phyloP scores from a whole-genome alignment of 2,329 filamentous ascomycete genomes.

The Botrytis tulipae region DNA sequence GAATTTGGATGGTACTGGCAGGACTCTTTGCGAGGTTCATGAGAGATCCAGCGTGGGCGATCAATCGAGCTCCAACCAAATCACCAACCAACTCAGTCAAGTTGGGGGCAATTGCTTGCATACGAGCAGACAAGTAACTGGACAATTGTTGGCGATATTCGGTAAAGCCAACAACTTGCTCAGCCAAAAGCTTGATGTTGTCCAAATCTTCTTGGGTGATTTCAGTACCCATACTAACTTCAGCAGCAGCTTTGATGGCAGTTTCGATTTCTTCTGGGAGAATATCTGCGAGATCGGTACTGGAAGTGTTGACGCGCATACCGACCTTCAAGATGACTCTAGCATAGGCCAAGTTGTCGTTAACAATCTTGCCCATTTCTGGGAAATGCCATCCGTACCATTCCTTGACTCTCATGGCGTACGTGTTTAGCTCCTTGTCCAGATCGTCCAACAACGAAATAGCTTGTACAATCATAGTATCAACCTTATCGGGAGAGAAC shows the following conservation, averaged over 20 bases:
- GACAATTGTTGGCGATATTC: slow-evolving; percentile 87
- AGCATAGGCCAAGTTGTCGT: slow-evolving; percentile 94
- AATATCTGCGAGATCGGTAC: slow-evolving; percentile 80
- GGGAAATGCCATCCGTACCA: slow-evolving; percentile 99
- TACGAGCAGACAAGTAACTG: slow-evolving; percentile 85
- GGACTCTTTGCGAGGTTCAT: slow-evolving; percentile 94
- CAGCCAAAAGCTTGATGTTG: slow-evolving; percentile 87
- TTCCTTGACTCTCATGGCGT: slow-evolving; percentile 98
- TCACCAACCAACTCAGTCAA: slow-evolving; percentile 90
- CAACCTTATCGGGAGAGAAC: slow-evolving; percentile 97
- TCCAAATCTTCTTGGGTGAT: slow-evolving; percentile 89
- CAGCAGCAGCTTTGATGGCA: slow-evolving; percentile 88
- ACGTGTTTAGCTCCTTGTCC: slow-evolving; percentile 98
- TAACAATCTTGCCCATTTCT: slow-evolving; percentile 93
- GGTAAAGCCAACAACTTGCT: slow-evolving; percentile 89
- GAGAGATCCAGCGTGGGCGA: slow-evolving; percentile 90
- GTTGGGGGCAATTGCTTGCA: slow-evolving; percentile 96
- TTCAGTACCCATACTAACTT: slow-evolving; percentile 98
- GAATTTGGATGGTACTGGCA: slow-evolving; percentile 93
- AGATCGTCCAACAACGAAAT: slow-evolving; percentile 92
- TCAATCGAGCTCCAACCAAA: slow-evolving; percentile 89
- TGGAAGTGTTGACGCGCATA: slow-evolving; percentile 76
- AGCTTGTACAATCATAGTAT: slow-evolving; percentile 98
- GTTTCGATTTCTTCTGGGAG: slow-evolving; percentile 93
- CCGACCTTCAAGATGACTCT: slow-evolving; percentile 86